Evolutionary conservation across 257 asterid genomes (phyloP).

Genomic region (Solanum chiquidenum): DNA sequence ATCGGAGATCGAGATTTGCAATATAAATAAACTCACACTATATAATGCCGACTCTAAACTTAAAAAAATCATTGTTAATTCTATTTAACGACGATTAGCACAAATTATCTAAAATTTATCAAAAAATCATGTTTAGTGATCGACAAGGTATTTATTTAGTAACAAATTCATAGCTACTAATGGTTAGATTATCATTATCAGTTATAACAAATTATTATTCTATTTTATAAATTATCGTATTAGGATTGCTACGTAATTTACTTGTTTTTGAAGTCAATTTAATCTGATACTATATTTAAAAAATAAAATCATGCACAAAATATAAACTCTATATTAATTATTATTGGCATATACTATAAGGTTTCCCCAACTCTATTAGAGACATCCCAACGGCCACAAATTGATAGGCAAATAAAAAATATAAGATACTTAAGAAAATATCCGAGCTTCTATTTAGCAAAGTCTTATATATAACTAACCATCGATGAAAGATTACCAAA

Average conservation of each 20-base stretch:
- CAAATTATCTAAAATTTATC: neutral
- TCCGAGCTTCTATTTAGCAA: neutral
- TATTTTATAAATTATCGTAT: no score
- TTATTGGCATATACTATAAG: neutral
- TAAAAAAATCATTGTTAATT: neutral
- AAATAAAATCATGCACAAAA: neutral
- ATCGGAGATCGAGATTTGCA: accelerated
- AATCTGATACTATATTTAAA: neutral
- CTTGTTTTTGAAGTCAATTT: neutral
- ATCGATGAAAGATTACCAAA: neutral
- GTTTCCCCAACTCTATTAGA: neutral
- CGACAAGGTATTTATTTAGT: neutral
- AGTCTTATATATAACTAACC: neutral
- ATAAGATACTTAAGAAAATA: neutral
- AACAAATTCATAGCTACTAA: neutral
- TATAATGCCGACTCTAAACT: accelerated
- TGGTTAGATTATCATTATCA: neutral
- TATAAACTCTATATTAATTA: neutral
- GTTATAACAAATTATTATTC: neutral
- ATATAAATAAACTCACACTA: neutral
- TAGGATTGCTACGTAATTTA: neutral
- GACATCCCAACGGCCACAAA: neutral
- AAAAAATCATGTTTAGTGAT: neutral
- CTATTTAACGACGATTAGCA: neutral
- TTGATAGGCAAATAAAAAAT: neutral